Base-by-base conservation (phyloP, 1,139 yeast species). In the Hemisphaericaspora subhashii region DNA sequence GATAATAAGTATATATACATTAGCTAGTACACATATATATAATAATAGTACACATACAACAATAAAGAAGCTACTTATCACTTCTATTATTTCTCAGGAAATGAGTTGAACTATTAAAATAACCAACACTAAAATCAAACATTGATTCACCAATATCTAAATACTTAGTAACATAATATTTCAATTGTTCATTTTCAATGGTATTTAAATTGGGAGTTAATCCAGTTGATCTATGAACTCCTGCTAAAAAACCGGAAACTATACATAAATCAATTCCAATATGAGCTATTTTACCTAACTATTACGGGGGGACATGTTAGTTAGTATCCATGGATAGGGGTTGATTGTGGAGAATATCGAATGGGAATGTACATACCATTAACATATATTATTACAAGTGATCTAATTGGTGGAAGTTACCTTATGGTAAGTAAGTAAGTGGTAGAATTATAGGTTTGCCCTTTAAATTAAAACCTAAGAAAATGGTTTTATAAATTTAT, bases 151-250 rank as follows among this genome's bases (percentile, higher is more conserved):
- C 98, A 24, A 83, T 62, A 41, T 81, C 85, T 48, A 92, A 73
- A 57, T 88, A 92, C 54, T 80, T 83, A 25, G 67, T 66, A 13
- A 83, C 67, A 53, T 84, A 83, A 31, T 74, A 70, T 53, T 75
- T 75, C 10, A 83, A 66, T 28, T 82, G 84, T 36, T 78, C 62
- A 44, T 57, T 66, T 22, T 56, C 58, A 32, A 68, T 47, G 8
- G 50, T 31, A 21, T 67, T 72, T 23, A 67, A 50, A 43, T 70
- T 57, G 10, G 68, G 68, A 6, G 88, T 77, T 32, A 90, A 68
- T 0, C 98, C 98, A 3, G 97, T 84, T 51, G 83, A 82, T 58
- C 96, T 79, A 63, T 84, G 87, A 37, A 92, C 81, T 2, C 97
- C 98, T 1, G 98, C 96, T 40, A 92, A 69, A 39, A 89, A 77